Evolutionary conservation across 1,139 yeast genomes (phyloP).

Genomic region (Yamadazyma spencermartinsiae): DNA sequence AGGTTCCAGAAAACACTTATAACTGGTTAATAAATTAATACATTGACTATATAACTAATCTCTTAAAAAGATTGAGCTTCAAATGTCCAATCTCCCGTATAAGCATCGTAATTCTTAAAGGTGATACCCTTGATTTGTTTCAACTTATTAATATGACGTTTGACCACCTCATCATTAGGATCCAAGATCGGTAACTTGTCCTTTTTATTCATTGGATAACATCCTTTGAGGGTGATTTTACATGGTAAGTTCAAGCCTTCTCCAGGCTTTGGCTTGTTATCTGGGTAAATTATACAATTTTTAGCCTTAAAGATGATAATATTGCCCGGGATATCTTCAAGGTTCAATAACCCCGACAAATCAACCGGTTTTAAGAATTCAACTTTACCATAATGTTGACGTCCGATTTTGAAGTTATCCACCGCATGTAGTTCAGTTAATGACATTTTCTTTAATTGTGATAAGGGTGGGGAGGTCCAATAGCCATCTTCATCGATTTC

Average conservation of each 20-base stretch:
- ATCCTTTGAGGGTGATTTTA: slow-evolving; percentile 68
- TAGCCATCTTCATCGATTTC: slow-evolving; percentile 66
- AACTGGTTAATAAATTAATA: too few relatives aligned
- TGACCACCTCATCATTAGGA: slow-evolving; percentile 70
- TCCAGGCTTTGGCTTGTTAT: slow-evolving; percentile 67
- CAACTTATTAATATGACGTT: slow-evolving; percentile 67
- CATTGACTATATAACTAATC: background rate
- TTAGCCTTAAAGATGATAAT: slow-evolving; percentile 61
- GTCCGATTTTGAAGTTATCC: slow-evolving; percentile 72
- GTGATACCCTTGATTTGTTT: slow-evolving; percentile 59
- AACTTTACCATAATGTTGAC: slow-evolving; percentile 73
- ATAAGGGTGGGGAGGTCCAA: slow-evolving; percentile 80
- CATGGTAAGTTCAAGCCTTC: slow-evolving; percentile 84
- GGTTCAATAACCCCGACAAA: slow-evolving; percentile 59
- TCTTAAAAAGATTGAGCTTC: slow-evolving; percentile 33
- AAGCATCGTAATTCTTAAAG: slow-evolving; percentile 76
- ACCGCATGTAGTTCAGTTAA: slow-evolving; percentile 66
- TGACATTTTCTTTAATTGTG: slow-evolving; percentile 58
- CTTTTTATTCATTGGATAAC: slow-evolving; percentile 75
- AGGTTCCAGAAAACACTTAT: too few relatives aligned
- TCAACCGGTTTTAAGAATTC: slow-evolving; percentile 83
- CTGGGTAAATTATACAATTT: slow-evolving; percentile 74
- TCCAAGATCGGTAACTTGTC: slow-evolving; percentile 76
- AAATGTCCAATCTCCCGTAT: slow-evolving; percentile 82
- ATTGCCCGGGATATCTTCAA: slow-evolving; percentile 65